phyloP scores from a whole-genome alignment of 164 flowering plant species.

The Akebia trifoliata region DNA sequence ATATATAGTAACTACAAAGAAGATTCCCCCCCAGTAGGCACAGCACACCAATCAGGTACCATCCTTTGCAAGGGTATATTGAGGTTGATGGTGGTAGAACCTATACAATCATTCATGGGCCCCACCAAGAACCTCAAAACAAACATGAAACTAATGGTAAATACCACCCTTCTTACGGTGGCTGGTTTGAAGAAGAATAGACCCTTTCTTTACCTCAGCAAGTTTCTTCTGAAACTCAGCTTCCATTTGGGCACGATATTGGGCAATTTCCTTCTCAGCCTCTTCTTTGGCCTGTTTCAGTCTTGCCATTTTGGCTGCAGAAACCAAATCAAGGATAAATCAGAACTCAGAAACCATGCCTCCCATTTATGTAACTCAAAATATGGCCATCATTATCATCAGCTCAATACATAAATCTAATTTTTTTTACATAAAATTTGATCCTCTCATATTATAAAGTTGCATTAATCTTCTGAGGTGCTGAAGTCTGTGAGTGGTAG shows the following conservation, averaged over 20 bases:
- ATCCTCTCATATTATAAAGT: no score
- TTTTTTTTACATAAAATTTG: no score
- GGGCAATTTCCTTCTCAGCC: constrained; percentile 60
- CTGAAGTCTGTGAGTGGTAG: no score
- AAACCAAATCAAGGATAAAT: constrained; percentile 3
- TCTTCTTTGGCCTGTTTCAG: constrained; percentile 75
- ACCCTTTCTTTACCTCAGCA: constrained; percentile 38
- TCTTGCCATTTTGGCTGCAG: constrained; percentile 53
- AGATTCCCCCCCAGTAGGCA: no score
- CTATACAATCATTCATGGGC: background rate
- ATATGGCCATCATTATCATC: background rate
- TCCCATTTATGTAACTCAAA: background rate
- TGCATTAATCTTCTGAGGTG: no score
- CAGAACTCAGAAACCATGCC: background rate
- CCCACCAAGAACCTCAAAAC: background rate
- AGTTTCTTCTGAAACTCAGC: constrained; percentile 50
- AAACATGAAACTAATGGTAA: background rate
- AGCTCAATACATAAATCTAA: no score
- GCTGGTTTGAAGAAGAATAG: background rate
- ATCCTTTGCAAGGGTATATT: background rate
- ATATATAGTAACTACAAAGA: no score
- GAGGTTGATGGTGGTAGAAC: background rate
- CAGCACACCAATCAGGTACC: no score
- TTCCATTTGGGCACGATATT: constrained; percentile 50
- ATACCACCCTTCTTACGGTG: background rate